Conservation (phyloP, 1,284 basidiomycete species). For the Mycena sp. region DNA sequence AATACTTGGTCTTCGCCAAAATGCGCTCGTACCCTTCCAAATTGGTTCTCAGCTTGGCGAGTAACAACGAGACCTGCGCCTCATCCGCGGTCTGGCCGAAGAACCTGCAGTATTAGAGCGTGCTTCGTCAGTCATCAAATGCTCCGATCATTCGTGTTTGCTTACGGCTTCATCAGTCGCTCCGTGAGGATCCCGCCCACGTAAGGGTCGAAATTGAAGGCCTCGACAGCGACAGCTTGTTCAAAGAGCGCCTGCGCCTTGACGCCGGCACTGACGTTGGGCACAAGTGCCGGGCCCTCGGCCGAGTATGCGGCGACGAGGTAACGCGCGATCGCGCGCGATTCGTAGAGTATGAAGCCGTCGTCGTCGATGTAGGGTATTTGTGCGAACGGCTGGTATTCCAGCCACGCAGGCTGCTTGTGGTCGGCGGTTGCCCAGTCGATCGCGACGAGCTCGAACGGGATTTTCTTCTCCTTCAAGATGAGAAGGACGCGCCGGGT, state of each 20-base stretch:
- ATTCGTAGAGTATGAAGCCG: constrained; percentile 24
- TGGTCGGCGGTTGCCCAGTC: constrained; percentile 50
- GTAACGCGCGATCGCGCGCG: constrained; percentile 29
- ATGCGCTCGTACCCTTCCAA: constrained; percentile 59
- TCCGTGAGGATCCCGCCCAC: constrained; percentile 42
- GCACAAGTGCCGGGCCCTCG: background rate
- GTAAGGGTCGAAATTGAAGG: constrained; percentile 48
- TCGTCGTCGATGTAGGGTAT: constrained; percentile 58
- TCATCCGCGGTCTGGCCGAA: constrained; percentile 36
- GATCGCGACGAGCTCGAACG: constrained; percentile 55
- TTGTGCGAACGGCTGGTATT: constrained; percentile 68
- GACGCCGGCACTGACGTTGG: constrained; percentile 2
- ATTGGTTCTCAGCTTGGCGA: constrained; percentile 39
- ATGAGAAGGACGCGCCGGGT: constrained; percentile 53
- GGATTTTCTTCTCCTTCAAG: constrained; percentile 58
- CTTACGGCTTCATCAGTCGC: constrained; percentile 40
- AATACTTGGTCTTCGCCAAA: constrained; percentile 59
- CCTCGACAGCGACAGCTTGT: constrained; percentile 16
- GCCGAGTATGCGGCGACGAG: constrained; percentile 20
- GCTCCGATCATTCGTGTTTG: background rate
- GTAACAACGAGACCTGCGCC: constrained; percentile 39
- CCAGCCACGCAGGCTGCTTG: constrained; percentile 51
- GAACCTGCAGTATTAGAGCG: constrained; percentile 3
- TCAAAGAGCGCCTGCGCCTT: constrained; percentile 16
- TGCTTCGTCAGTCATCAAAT: constrained; percentile 16